phyloP scores from a whole-genome alignment of 257 asterid species.

The Gardenia jasminoides region DNA sequence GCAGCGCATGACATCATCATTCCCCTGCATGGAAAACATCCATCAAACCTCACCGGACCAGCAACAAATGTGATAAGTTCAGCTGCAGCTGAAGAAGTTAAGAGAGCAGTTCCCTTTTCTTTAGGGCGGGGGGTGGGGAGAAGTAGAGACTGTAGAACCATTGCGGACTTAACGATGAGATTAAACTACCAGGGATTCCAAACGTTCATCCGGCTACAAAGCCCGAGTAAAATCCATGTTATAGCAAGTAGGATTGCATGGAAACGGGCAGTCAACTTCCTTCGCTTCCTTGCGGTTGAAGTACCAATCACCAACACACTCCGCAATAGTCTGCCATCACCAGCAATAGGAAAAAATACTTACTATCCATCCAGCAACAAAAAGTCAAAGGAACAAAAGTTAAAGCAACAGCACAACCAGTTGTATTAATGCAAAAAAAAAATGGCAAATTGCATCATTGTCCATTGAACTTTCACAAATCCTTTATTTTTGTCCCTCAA shows the following conservation, averaged over 20 bases:
- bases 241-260: slow-evolving; percentile 92
- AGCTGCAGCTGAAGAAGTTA: background rate
- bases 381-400: background rate
- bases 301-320: slow-evolving; percentile 92
- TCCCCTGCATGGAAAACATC: background rate
- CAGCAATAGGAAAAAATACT: slow-evolving; percentile 1
- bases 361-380: background rate
- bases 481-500: no score
- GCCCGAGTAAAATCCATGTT: slow-evolving; percentile 47
- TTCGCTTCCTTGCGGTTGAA: slow-evolving; percentile 57
- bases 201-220: slow-evolving; percentile 13
- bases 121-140: no score
- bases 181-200: slow-evolving; percentile 1
- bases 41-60: background rate
- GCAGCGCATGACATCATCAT: background rate
- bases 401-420: background rate
- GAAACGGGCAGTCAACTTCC: slow-evolving; percentile 70
- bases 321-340: slow-evolving; percentile 76
- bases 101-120: no score
- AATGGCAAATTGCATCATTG: no score
- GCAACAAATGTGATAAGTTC: background rate
- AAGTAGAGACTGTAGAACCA: background rate
- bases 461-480: no score
- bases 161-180: background rate
- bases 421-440: background rate